Evolutionary conservation across 2,329 filamentous ascomycete species (phyloP), one percentile per base, ranked within the genome.

Genomic region (Colletotrichum truncatum): DNA sequence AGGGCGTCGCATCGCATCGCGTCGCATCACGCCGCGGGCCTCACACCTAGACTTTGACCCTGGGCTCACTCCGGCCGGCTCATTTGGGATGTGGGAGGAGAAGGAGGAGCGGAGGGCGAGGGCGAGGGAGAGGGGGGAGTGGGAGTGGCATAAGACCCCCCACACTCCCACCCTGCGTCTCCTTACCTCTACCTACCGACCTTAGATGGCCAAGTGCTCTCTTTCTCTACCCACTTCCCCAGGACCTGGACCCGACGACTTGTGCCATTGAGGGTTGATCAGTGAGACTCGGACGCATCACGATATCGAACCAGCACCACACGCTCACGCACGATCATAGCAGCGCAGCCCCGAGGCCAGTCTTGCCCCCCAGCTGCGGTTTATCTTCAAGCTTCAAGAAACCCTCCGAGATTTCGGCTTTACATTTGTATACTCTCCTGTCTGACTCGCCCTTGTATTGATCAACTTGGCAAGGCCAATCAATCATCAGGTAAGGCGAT

Each of bases 131-230:
- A 43, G 18, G 38, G 36, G 54, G n/a, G 26, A 51, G 54, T 28
- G 32, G 54, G 55, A 60, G 61, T 45, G 55, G 45, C 61, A 65
- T 62, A 65, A 65, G 62, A 62, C 62, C 57, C 62, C 57, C 57
- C 62, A 61, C 57, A 55, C 34, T 53, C 48, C 39, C 32, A 61
- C 56, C 39, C 55, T 32, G 53, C 25, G 39, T 39, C 41, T 51
- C 8, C 30, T 41, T 54, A 9, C 41, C 48, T 41, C 28, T 39
- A 12, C 18, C 18, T 16, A 38, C 38, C 23, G 12, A 12, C 36
- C 46, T 25, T 38, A 30, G 60, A 43, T 39, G 53, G 26, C 28
- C 55, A 45, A 64, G 38, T 52, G 39, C 54, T 59, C 28, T 59
- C 3, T 48, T 38, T 55, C 30, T 18, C 41, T 34, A 49, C 43